Evolutionary conservation across 75 land plant genomes (phyloP), one percentile per base, ranked within the genome.

Genomic region (Cunninghamia lanceolata): DNA sequence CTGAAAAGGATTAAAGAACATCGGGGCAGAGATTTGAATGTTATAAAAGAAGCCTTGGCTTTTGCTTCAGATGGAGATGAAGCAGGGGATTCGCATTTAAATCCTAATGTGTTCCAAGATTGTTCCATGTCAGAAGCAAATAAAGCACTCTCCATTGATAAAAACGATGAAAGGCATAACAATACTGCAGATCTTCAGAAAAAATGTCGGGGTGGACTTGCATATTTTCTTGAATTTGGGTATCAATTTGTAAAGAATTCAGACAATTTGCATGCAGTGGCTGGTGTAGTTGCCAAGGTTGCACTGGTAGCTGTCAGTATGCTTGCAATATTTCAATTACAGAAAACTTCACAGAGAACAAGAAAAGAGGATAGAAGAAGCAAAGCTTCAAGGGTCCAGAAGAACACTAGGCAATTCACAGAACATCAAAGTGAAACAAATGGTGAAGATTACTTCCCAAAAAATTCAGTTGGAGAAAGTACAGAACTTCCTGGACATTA

Each of bases 1-100:
- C 92, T 95, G 17, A 89, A 89, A 88, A 91, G 91, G 77, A 82
- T 95, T 70, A 88, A 88, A 38, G 93, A 92, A 21, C 93, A 95
- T 88, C 94, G 92, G 39, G 97, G 97, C 9, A 95, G 94, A 85
- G 93, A 90, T 81, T 88, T 90, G 88, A 90, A 87, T 87, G 94
- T 95, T 73, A 91, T 95, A 40, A 91, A 94, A 86, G 97, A 95
- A 90, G 97, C 97, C 52, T 39, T 90, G 71, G 95, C 93, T 10
- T 95, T 95, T 87, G 91, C 94, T 45, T 90, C 90, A 30, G 92
- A 91, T 75, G 46, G 42, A 75, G 87, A 50, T 34, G 87, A 83
- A 35, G 87, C 42, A 84, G 87, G 47, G 32, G 45, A 73, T 73
- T 17, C 68, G 3, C 86, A n/a, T 42, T 77, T 45, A 25, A 40